Base-by-base conservation (phyloP, 345 rosid genomes). In the Boechera stricta region DNA sequence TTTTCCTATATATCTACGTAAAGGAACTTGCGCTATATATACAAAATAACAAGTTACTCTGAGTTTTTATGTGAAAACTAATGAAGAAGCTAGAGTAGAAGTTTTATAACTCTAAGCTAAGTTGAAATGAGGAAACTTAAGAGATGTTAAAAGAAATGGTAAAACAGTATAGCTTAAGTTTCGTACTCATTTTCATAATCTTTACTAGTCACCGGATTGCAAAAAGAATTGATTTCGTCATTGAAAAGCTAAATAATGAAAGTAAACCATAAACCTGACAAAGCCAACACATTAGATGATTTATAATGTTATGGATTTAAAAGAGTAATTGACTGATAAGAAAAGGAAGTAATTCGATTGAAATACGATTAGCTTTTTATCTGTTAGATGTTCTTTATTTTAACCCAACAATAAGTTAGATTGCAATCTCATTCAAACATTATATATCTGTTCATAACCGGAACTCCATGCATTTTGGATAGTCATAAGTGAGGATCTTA, bases 61-160 rank as follows among this genome's bases (percentile, higher is more conserved):
- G 38, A 58, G 15, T 16, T 71, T 65, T 7, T 57, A 57, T n/a
- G 33, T 64, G 68, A 13, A 69, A 56, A 28, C 31, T 10, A 69
- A 38, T 9, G 36, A 12, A 4, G 41, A 41, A 18, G 42, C 24
- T 55, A 32, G 2, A 32, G 5, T 29, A 15, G 33, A 66, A 48
- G 10, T n/a, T 15, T 35, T 28, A 13, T 7, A 64, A 42, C 52
- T 42, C 65, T 60, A 38, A 42, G 29, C 24, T 44, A 64, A 64
- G 52, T 64, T 44, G 13, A 1, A 11, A 21, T 6, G 32, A 61
- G 2, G 65, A 61, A 36, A 11, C 29, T 38, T 16, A 5, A 21
- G 9, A 38, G 32, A 39, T 61, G 7, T 28, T 6, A 3, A 29
- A 33, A 58, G 42, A 58, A 58, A n/a, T 58, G 26, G 28, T 6